phyloP scores from a whole-genome alignment of 2,329 filamentous ascomycete species.

The Pseudogymnoascus sp. region DNA sequence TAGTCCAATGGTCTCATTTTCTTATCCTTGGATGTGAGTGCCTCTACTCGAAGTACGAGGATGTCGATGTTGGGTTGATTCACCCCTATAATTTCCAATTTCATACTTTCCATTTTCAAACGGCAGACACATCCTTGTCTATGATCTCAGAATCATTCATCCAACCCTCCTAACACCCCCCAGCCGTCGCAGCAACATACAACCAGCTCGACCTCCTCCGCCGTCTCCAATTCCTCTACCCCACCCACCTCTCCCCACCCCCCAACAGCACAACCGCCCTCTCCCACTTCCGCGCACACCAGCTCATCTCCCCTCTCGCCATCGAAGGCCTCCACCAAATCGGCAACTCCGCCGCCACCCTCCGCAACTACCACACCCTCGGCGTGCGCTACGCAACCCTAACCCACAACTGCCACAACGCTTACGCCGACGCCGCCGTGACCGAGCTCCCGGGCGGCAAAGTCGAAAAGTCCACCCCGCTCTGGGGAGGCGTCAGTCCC shows the following conservation, averaged over 20 bases:
- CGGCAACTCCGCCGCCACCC: slow-evolving; percentile 68
- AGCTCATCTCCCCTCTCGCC: slow-evolving; percentile 68
- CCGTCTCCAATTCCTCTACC: slow-evolving; percentile 55
- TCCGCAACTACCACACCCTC: slow-evolving; percentile 66
- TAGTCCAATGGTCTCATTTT: background rate
- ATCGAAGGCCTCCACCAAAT: slow-evolving; percentile 92
- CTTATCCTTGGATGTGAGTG: too few species aligned
- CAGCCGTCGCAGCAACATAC: slow-evolving; percentile 58
- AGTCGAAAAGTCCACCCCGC: slow-evolving; percentile 37
- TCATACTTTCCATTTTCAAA: background rate
- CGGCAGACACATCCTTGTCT: background rate
- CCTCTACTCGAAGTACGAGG: background rate
- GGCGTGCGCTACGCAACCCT: slow-evolving; percentile 84
- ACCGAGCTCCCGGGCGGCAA: slow-evolving; percentile 38
- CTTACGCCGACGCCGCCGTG: slow-evolving; percentile 76
- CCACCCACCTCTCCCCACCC: slow-evolving; percentile 58
- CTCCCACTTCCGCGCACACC: slow-evolving; percentile 29
- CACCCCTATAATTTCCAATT: background rate
- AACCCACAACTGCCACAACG: slow-evolving; percentile 90
- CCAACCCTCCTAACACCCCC: background rate
- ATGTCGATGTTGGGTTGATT: too few species aligned
- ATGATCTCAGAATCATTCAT: background rate
- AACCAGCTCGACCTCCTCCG: slow-evolving; percentile 68
- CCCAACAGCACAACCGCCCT: slow-evolving; percentile 52
- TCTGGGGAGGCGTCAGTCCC: slow-evolving; percentile 64